Evolutionary conservation across 2,329 filamentous ascomycete species (phyloP).

Genomic region (Fusarium globosum): DNA sequence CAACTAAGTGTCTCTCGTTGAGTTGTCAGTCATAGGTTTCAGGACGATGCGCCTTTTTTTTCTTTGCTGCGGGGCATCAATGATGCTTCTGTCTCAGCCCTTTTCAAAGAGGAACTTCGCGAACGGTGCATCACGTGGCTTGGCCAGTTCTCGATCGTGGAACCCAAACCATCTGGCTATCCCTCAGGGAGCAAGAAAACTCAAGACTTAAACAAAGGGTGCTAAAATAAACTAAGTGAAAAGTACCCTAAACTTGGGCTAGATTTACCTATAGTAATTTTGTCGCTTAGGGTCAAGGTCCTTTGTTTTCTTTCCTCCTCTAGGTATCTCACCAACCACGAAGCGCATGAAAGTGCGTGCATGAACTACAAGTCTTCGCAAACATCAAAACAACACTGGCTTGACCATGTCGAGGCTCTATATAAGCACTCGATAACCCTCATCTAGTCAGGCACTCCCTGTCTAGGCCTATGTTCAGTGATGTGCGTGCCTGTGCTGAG

Average conservation of each 20-base stretch:
- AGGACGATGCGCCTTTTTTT: background rate
- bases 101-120: background rate
- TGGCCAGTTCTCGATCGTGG: background rate
- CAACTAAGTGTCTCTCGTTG: slow-evolving; percentile 9
- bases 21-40: slow-evolving; percentile 9
- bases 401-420: background rate
- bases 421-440: background rate
- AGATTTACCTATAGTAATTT: too few relatives aligned
- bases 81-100: background rate
- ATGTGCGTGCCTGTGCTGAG: slow-evolving; percentile 25
- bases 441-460: slow-evolving; percentile 2
- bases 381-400: background rate
- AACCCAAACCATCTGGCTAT: background rate
- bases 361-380: background rate
- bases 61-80: slow-evolving; percentile 11
- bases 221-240: too few relatives aligned
- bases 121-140: background rate
- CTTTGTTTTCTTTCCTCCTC: too few relatives aligned
- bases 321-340: background rate
- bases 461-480: background rate
- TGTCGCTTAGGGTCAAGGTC: too few relatives aligned
- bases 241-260: too few relatives aligned
- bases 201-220: too few relatives aligned
- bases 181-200: too few relatives aligned
- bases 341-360: slow-evolving; percentile 4